Base-by-base conservation (phyloP, 352 stramenopile species). In the Phytophthora megakarya region DNA sequence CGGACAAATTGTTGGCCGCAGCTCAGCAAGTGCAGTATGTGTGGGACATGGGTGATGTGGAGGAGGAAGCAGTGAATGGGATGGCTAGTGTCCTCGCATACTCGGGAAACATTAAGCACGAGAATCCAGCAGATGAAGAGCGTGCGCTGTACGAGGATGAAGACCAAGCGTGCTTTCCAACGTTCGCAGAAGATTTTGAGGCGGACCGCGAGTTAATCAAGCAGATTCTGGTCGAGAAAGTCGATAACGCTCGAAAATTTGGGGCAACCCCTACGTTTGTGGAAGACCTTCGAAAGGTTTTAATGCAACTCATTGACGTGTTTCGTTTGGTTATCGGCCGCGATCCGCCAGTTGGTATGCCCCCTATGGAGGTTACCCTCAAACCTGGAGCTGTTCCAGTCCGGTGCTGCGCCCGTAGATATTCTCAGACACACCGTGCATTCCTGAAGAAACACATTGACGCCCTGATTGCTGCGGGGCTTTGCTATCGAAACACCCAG, bases 311-410 rank as follows among this genome's bases (percentile, higher is more conserved):
- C 5, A 58, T 48, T 18, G 45, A 59, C 19, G 51, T 58, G 9
- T 63, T 68, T 25, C 37, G 60, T 16, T 9, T 68, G 0, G 0
- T 38, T 0, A 51, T 63, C 8, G 44, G 60, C 7, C 19, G 44
- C 3, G 60, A 68, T 18, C 51, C 51, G 2, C 50, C 50, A 0
- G 60, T 68, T n/a, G 43, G 62, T 11, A 67, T 67, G 60, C 42
- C 35, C 16, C 50, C 50, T 1, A 62, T 67, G 60, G 35, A 62
- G 35, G 19, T 62, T 0, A 57, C 37, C 1, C n/a, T 58, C 9
- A 58, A 59, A 16, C 35, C 18, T 7, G 50, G 50, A 5, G 43
- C 60, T 21, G 11, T 22, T 12, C 60, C 50, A 0, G 25, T 56
- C 2, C 37, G 30, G 26, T 67, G 60, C 16, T 19, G 16, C n/a